Base-by-base conservation (phyloP, 768 basidiomycete species). In the Russula olivacea region DNA sequence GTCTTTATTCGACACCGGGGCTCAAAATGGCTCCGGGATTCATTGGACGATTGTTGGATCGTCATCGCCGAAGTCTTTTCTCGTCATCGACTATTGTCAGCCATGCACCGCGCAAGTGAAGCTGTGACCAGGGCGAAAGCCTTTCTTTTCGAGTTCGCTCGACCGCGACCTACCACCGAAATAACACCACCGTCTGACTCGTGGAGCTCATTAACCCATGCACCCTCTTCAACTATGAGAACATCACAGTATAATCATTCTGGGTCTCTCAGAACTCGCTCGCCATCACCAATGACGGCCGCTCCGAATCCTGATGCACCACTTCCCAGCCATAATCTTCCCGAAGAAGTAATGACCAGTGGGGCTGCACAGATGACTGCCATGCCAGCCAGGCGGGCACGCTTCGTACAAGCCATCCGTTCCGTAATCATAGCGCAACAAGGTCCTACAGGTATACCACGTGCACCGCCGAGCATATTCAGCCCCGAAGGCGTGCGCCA, bases 1-100 rank as follows among this genome's bases (percentile, higher is more conserved):
- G 79, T 83, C 12, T 89, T 82, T 73, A 73, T 77, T 23, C 78
- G 80, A 11, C 83, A 88, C 69, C 76, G 81, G 49, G 88, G 88
- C 4, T 76, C 80, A 63, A 86, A 87, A 70, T 88, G 86, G 86
- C 82, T 89, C 15, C 78, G 79, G 43, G 87, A 88, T 67, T 81
- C 83, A 3, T 66, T 78, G 21, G 72, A 73, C 41, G 85, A 86
- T 58, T 68, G 75, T 40, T 75, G 72, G 43, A 28, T 30, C 28
- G 50, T 11, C 57, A 17, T 32, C 15, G 74, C 75, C 10, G 71
- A 49, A 3, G n/a, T 69, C 14, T 25, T 54, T 32, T 59, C 56
- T 23, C 40, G 61, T 40, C 41, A 47, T 30, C 57, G 61, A 32
- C 34, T 69, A 19, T 41, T 54, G 53, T 59, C 57, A 23, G 43